These are phyloP conservation scores for Haematococcus lacustris DNA, from an alignment of 139 green algal genomes.

Conservation along the genomic window DNA sequence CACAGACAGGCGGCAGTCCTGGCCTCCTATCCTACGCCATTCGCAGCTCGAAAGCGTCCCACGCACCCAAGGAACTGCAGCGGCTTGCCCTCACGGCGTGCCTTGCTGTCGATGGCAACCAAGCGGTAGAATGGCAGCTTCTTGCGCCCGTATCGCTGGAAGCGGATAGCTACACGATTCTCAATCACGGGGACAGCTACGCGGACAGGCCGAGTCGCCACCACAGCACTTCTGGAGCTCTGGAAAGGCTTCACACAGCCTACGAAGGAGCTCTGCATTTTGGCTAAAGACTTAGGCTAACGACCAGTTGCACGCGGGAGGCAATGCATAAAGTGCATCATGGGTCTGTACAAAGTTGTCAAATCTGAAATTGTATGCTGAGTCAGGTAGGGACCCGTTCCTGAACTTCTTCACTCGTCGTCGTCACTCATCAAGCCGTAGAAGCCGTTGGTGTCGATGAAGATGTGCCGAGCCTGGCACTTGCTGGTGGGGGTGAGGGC, in stretches of 20 bases:
- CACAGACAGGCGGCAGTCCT: neutral
- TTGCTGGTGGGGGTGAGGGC: too few species aligned
- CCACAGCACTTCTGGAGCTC: neutral
- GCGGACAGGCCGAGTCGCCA: constrained; percentile 2
- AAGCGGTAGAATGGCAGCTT: constrained; percentile 85
- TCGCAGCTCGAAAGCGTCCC: neutral
- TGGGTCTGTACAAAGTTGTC: too few species aligned
- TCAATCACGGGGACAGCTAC: constrained; percentile 44
- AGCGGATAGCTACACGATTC: constrained; percentile 73
- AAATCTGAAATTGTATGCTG: too few species aligned
- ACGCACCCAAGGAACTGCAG: constrained; percentile 82
- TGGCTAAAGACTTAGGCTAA: too few species aligned
- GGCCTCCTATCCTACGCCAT: neutral
- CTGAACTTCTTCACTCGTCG: too few species aligned
- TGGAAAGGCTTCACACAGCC: neutral
- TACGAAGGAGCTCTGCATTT: neutral
- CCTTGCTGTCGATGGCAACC: constrained; percentile 81
- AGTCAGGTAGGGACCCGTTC: too few species aligned
- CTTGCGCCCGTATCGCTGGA: constrained; percentile 83
- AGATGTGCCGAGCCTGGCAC: too few species aligned
- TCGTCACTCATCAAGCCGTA: too few species aligned
- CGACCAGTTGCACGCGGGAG: too few species aligned
- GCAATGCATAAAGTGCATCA: too few species aligned
- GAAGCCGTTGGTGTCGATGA: too few species aligned
- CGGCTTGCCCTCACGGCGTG: constrained; percentile 71